A percentile compares a stretch with the other conserved stretches of the same genome.
Evolutionary conservation across 306 rosid genomes (phyloP).

Genomic region (Quercus glauca): DNA sequence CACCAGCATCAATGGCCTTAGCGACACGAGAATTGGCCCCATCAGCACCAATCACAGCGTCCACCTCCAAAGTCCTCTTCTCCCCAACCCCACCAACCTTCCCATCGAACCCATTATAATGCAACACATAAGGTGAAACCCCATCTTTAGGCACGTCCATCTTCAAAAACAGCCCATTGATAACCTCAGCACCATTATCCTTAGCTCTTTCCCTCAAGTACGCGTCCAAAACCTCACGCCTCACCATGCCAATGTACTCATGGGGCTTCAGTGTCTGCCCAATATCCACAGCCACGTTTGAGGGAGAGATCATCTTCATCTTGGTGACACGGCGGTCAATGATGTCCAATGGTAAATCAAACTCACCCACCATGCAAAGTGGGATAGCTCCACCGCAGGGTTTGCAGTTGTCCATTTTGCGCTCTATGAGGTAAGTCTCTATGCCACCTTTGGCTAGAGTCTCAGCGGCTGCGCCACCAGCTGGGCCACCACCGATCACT

Average conservation of each 20-base stretch:
- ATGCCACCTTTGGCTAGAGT: conserved; percentile 76
- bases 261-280: conserved; percentile 85
- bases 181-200: conserved; percentile 71
- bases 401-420: conserved; percentile 92
- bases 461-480: conserved; percentile 85
- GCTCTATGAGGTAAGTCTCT: conserved; percentile 80
- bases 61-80: conserved; percentile 74
- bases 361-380: conserved; percentile 96
- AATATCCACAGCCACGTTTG: conserved; percentile 93
- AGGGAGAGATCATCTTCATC: conserved; percentile 99
- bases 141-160: conserved; percentile 68
- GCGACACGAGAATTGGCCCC: conserved; percentile 98
- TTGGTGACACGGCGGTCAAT: conserved; percentile 93
- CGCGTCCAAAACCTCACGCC: conserved; percentile 84
- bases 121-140: conserved; percentile 67
- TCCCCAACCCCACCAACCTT: conserved; percentile 71
- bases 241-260: conserved; percentile 95
- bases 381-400: conserved; percentile 99
- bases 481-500: conserved; percentile 84
- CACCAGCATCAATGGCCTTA: conserved; percentile 87
- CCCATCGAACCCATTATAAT: conserved; percentile 65
- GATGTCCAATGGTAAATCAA: conserved; percentile 79
- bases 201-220: conserved; percentile 70
- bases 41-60: conserved; percentile 95
- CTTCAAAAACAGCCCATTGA: conserved; percentile 82